A percentile compares a stretch with the other conserved stretches of the same genome.
phyloP scores from a whole-genome alignment of 2,329 filamentous ascomycete genomes.

The Penicillium palitans region DNA sequence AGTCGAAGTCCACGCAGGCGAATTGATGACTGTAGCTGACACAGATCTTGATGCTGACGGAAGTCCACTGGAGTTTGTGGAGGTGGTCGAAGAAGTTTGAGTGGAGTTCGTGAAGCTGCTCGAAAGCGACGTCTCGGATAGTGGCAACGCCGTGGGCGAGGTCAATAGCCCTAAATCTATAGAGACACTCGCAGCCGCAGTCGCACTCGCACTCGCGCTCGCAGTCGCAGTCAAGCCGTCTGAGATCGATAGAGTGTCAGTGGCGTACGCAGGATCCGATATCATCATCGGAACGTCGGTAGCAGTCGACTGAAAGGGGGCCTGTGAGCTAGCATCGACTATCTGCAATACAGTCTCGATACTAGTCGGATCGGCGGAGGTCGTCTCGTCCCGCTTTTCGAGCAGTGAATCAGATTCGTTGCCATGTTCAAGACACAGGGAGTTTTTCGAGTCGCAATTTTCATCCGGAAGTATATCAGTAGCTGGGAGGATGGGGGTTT shows the following conservation, averaged over 20 bases:
- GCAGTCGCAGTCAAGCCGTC: not conserved
- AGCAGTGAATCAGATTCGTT: constrained; percentile 1
- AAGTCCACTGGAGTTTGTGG: constrained; percentile 1
- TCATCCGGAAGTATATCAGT: constrained; percentile 9
- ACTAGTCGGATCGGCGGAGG: constrained; percentile 3
- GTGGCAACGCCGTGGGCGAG: constrained; percentile 1
- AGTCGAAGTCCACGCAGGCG: constrained; percentile 13
- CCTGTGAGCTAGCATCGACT: constrained; percentile 22
- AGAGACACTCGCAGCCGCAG: not conserved
- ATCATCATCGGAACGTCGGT: constrained; percentile 18
- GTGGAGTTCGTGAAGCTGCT: not conserved
- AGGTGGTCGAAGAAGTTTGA: constrained; percentile 6
- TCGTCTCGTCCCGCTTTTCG: constrained; percentile 19
- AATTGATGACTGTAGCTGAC: constrained; percentile 11
- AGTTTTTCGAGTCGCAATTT: constrained; percentile 14
- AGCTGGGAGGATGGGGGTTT: constrained; percentile 1
- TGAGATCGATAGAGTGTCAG: constrained; percentile 10
- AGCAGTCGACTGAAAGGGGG: constrained; percentile 14
- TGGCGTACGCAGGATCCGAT: constrained; percentile 14
- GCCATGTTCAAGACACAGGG: constrained; percentile 6
- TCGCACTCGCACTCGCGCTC: not conserved
- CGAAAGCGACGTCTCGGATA: not conserved
- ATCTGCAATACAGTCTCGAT: constrained; percentile 23
- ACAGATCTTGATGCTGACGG: constrained; percentile 12
- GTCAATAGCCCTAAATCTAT: constrained; percentile 2